Conservation (phyloP, 306 rosid species). For the Begonia fuchsioides region DNA sequence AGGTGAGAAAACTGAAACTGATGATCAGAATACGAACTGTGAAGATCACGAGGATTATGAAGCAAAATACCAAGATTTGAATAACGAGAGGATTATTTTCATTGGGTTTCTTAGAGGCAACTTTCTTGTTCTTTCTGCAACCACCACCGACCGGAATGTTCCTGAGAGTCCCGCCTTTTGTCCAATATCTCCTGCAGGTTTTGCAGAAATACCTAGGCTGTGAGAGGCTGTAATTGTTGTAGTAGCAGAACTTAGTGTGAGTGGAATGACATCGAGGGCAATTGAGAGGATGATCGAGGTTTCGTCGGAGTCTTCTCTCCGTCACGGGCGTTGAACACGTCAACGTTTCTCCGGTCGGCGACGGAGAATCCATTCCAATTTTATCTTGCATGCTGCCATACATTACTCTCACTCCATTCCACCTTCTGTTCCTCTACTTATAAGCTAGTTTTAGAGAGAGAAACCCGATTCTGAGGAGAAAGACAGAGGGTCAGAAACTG, state of each 20-base stretch:
- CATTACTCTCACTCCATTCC: slow-evolving; percentile 7
- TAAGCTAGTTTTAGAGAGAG: slow-evolving; percentile 1
- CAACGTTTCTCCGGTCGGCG: slow-evolving; percentile 57
- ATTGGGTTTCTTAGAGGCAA: slow-evolving; percentile 48
- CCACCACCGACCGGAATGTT: slow-evolving; percentile 98
- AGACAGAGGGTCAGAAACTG: neutral
- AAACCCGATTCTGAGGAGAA: neutral
- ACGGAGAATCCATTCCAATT: slow-evolving; percentile 65
- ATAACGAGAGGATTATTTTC: slow-evolving; percentile 13
- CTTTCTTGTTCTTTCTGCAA: slow-evolving; percentile 82
- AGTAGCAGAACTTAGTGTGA: slow-evolving; percentile 95
- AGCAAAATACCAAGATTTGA: slow-evolving; percentile 16
- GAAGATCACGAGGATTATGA: slow-evolving; percentile 53
- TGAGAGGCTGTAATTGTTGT: slow-evolving; percentile 94
- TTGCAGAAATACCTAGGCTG: slow-evolving; percentile 98
- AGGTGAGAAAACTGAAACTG: slow-evolving; percentile 47
- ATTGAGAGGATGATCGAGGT: slow-evolving; percentile 64
- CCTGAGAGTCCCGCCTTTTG: slow-evolving; percentile 88
- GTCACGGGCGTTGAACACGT: slow-evolving; percentile 63
- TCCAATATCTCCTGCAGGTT: slow-evolving; percentile 93
- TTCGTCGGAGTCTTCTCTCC: slow-evolving; percentile 70
- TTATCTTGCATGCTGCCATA: slow-evolving; percentile 71
- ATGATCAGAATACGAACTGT: slow-evolving; percentile 52
- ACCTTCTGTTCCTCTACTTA: slow-evolving; percentile 4
- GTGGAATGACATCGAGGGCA: slow-evolving; percentile 94